phyloP scores from a whole-genome alignment of 306 rosid species.

The Acmispon strigosus region DNA sequence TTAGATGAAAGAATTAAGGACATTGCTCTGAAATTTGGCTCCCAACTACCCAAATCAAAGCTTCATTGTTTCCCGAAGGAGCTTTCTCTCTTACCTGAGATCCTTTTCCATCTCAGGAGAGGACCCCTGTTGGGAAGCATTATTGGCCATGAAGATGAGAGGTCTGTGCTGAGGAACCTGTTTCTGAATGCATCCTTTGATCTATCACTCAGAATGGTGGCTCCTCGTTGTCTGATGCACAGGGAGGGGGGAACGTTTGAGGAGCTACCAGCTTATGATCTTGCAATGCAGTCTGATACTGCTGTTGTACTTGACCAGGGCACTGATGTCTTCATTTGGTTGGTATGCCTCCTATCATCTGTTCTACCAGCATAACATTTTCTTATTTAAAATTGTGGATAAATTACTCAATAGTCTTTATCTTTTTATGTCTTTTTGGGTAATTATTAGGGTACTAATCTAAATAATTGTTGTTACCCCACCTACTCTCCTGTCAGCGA shows the following conservation, averaged over 20 bases:
- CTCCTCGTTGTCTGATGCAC: slow-evolving; percentile 95
- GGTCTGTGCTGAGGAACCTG: slow-evolving; percentile 76
- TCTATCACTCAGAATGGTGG: slow-evolving; percentile 88
- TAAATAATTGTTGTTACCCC: neutral
- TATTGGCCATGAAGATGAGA: slow-evolving; percentile 96
- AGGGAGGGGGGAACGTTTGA: slow-evolving; percentile 85
- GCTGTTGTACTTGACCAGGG: slow-evolving; percentile 93
- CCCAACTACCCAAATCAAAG: slow-evolving; percentile 69
- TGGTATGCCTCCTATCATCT: slow-evolving; percentile 41
- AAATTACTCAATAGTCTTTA: neutral
- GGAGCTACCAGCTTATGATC: slow-evolving; percentile 92
- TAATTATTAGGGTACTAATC: neutral
- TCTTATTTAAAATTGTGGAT: neutral
- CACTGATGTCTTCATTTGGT: slow-evolving; percentile 91
- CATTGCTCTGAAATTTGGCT: slow-evolving; percentile 67
- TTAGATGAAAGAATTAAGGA: slow-evolving; percentile 88
- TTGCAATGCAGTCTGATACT: slow-evolving; percentile 92
- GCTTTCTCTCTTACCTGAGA: slow-evolving; percentile 75
- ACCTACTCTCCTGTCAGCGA: neutral
- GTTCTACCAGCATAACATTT: slow-evolving; percentile 7
- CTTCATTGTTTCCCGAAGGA: slow-evolving; percentile 73
- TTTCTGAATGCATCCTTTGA: slow-evolving; percentile 89
- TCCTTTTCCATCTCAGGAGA: slow-evolving; percentile 80
- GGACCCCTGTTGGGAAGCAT: slow-evolving; percentile 88
- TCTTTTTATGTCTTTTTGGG: neutral